Evolutionary conservation across 495 filamentous ascomycete species (phyloP), one percentile per base, ranked within the genome.

Genomic region (Annulohypoxylon nitens): DNA sequence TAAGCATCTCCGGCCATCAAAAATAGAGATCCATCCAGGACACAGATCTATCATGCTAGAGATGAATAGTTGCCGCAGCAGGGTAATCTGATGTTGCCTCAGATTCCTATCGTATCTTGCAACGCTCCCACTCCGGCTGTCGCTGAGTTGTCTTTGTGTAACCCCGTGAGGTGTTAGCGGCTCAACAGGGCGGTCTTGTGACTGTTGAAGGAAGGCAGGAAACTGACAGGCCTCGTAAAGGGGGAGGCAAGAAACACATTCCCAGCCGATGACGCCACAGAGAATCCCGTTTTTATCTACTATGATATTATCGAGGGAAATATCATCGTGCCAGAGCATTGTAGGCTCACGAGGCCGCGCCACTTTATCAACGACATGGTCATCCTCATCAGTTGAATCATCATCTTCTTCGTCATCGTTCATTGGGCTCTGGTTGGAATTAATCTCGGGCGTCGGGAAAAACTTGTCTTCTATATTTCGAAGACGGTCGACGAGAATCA

Each of bases 211-310:
- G 51, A 88, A 87, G 39, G 78, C 73, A 34, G 86, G 86, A 23
- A 81, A 73, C 61, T 85, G 76, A 61, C 78, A 82, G 16, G 83
- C 80, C 48, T 81, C 80, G 81, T 84, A 88, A 11, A 82, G 64
- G 23, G 87, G 87, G 18, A 85, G 61, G 20, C 83, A 78, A 7
- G 83, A 81, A n/a, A 87, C 76, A 68, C 81, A 86, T 51, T 88
- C 83, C 88, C 87, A 90, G 69, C 85, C 86, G 33, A 88, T 62
- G 3, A 89, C 47, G n/a, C 79, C 87, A 6, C 81, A 82, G 10
- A 89, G 71, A 3, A 76, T 23, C 4, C 80, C 82, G 1, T 79
- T 65, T 10, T 83, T 70, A 55, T 86, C 76, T 2, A 89, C 81
- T 34, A 89, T 73, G 36, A 90, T 82, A 74, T 89, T 89, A n/a